Base-by-base conservation (phyloP, 2,329 filamentous ascomycete species). In the Bipolaris sorokiniana region DNA sequence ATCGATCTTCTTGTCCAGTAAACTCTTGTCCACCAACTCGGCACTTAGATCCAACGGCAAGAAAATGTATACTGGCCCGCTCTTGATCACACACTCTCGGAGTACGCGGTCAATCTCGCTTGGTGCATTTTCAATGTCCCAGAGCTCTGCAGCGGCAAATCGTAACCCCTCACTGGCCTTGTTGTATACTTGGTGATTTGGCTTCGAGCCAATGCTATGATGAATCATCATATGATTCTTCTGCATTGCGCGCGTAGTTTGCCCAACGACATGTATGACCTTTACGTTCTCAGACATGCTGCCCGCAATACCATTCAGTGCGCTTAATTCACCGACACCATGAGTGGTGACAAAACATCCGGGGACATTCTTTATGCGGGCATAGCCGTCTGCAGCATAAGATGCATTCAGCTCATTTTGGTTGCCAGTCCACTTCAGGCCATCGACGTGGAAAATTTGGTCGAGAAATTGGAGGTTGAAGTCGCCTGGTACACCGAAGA, bases 301-400 rank as follows among this genome's bases (percentile, higher is more conserved):
- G 2, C 80, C 80, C 2, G 79, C 77, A 20, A 81, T 70, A 18
- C 77, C 79, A 55, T 81, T 81, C 5, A 81, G 57, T 0, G 80
- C 79, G 38, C 74, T 78, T 5, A 81, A 63, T 60, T 81, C 80
- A 56, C 85, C 86, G 1, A 88, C 85, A 4, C 85, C 86, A 64
- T 86, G 86, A 0, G 85, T 86, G 0, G 86, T 88, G 31, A 87
- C 75, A 7, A 86, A 55, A 49, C 76, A 77, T 7, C 79, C 79
- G 3, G 78, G 77, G 6, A 82, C 71, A 5, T 82, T 81, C 59
- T 84, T 84, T 56, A 84, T 78, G 11, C 84, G 76, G 3, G 82
- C 80, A 61, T 87, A 87, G 1, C 83, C 85, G 60, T 87, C 85
- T 2, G 83, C 82, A 0, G 83, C 83, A 58, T 86, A 86, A 2